Base-by-base conservation (phyloP, 768 basidiomycete genomes). In the Cystobasidium onofrii region DNA sequence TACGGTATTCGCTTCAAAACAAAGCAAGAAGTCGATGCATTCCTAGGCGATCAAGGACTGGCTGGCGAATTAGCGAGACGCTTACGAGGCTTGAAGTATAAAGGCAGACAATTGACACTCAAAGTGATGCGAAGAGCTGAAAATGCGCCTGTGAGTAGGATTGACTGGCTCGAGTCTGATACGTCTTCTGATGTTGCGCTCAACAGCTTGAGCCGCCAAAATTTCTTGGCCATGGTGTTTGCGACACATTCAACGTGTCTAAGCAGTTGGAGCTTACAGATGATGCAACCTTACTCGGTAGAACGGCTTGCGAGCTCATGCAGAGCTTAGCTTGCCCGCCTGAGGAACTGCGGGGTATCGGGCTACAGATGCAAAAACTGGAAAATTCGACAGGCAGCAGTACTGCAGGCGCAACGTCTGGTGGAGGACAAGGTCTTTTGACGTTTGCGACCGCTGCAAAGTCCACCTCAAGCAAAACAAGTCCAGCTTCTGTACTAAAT, bases 201-300 rank as follows among this genome's bases (percentile, higher is more conserved):
- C 91, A 93, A 1, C 92, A 95, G 0, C 83, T 90, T 17, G 96
- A 98, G 77, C 85, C 89, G 25, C 89, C 95, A 0, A 98, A 99
- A 85, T 92, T 92, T 75, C 85, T 97, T 78, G 94, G 95, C 0
- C 94, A 96, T 78, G 94, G 95, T 13, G 81, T 85, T 1, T 95
- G 92, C 79, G 88, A 92, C 69, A 83, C 86, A 0, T 91, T 88
- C 83, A 92, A 86, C 81, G 90, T 89, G 79, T 89, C 91, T 78
- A 82, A 83, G 0, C 79, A 87, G 1, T 82, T 94, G 1, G 20
- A 57, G 10, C 54, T 46, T 6, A 92, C 92, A 0, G 88, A 86
- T 78, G 88, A 96, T 75, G 82, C 85, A 17, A 84, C 83, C 44
- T 81, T 88, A 43, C 89, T 99, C 46, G 90, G 87, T 0, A 85